These are phyloP conservation scores for Mollisia scopiformis DNA, from an alignment of 2,329 filamentous ascomycete genomes.

Conservation along the genomic window DNA sequence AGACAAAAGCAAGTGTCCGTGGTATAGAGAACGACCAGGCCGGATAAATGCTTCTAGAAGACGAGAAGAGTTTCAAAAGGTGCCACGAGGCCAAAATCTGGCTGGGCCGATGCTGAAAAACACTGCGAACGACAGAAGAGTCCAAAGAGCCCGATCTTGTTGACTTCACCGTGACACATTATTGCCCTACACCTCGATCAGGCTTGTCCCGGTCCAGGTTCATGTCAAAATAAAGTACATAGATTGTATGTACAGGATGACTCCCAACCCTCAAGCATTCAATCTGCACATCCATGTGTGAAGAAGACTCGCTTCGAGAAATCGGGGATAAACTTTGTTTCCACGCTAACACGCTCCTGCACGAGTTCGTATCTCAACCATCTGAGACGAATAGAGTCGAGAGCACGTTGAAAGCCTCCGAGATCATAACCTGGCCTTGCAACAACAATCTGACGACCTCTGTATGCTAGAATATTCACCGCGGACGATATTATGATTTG, in stretches of 20 bases:
- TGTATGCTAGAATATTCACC: neutral
- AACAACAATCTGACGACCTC: neutral
- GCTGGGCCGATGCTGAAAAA: neutral
- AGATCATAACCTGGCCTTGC: neutral
- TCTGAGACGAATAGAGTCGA: neutral
- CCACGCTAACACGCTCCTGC: neutral
- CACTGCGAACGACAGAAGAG: neutral
- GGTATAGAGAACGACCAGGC: neutral
- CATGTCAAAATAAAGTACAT: neutral
- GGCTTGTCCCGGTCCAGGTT: neutral
- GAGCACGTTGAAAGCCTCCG: neutral
- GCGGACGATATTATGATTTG: constrained; percentile 18
- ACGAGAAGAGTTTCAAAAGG: neutral
- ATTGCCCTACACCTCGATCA: neutral
- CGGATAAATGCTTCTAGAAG: neutral
- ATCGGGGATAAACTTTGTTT: neutral
- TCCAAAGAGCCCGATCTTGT: neutral
- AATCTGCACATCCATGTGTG: neutral
- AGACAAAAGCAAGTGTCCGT: neutral
- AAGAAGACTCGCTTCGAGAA: neutral
- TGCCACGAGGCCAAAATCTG: neutral
- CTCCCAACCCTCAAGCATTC: neutral
- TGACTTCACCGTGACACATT: neutral
- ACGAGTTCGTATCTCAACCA: neutral
- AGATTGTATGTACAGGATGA: neutral